Evolutionary conservation across 352 stramenopile genomes (phyloP), one percentile per base, ranked within the genome.

Genomic region (Aphanomyces stellatus): DNA sequence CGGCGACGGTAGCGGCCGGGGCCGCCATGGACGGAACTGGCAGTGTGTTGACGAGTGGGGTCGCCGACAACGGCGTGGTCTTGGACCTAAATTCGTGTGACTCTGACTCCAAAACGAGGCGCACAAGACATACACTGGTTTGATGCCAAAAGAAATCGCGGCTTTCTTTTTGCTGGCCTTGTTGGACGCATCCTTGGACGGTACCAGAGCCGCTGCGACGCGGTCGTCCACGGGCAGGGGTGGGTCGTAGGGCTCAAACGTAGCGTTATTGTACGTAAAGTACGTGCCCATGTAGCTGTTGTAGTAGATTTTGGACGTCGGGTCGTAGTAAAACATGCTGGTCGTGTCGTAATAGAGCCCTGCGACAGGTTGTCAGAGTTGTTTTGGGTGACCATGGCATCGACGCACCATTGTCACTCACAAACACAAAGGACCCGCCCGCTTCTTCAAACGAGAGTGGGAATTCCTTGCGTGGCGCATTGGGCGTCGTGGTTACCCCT

Each of bases 251-350:
- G 51, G 31, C 48, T 78, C 62, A 65, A 93, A 94, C 19, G 73
- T 74, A 4, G 69, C 65, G 25, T 51, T 53, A 10, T 67, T 24
- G 43, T 81, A 90, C 7, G 37, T 68, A 56, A 85, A 91, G 71
- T 94, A 94, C 43, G 71, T 42, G 27, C 86, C 84, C 2, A 69
- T 79, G 46, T 88, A 94, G 28, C 72, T 74, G 59, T 81, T 91
- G 65, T 86, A 82, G 69, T 93, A 94, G 3, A 91, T 49, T 61
- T 87, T 90, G 17, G 81, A 78, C 22, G 82, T 75, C 35, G 80
- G 71, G 57, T 91, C 73, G 72, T 91, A 93, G 72, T 91, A 93
- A 33, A 91, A 94, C 82, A 90, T 84, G 64, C 81, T 92, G 68
- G 93, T 80, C 1, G 72, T 69, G 56, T 94, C 81, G 68, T 86